A percentile compares a stretch with the other conserved stretches of the same genome.
These are phyloP conservation scores for Thalassia testudinum DNA, from an alignment of 116 monocot species.

Conservation along the genomic window DNA sequence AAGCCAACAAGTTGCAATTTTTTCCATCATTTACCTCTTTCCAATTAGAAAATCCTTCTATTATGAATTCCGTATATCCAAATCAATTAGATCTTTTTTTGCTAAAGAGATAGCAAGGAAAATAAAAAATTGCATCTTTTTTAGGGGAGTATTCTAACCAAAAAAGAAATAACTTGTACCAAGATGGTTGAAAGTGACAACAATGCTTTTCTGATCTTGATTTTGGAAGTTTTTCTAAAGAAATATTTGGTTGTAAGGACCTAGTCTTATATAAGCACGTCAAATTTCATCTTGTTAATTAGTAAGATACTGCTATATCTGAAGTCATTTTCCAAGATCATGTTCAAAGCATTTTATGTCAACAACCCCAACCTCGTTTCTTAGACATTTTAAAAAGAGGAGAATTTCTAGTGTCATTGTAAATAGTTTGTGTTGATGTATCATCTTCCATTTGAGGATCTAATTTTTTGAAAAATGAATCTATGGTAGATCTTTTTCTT, in stretches of 20 bases:
- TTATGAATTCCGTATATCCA: conserved; percentile 1
- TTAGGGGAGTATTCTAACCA: conserved; percentile 7
- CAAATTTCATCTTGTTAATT: conserved; percentile 1
- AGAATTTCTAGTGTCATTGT: too few species aligned
- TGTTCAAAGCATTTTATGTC: too few species aligned
- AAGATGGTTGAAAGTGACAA: not conserved
- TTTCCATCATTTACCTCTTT: conserved; percentile 1
- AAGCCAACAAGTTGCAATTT: not conserved
- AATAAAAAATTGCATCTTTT: conserved; percentile 8
- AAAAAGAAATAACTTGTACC: not conserved
- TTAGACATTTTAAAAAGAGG: too few species aligned
- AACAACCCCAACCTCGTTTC: too few species aligned
- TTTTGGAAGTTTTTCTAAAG: not conserved
- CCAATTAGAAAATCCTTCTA: conserved; percentile 7
- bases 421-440: too few species aligned
- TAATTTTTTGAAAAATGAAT: too few species aligned
- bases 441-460: too few species aligned
- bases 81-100: not conserved
- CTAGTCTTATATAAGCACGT: not conserved
- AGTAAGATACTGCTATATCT: not conserved
- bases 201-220: not conserved
- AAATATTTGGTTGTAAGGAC: not conserved
- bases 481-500: too few species aligned
- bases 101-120: conserved; percentile 8
- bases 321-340: not conserved